Conservation (phyloP, 352 stramenopile genomes). For the Phytophthora brassicae region DNA sequence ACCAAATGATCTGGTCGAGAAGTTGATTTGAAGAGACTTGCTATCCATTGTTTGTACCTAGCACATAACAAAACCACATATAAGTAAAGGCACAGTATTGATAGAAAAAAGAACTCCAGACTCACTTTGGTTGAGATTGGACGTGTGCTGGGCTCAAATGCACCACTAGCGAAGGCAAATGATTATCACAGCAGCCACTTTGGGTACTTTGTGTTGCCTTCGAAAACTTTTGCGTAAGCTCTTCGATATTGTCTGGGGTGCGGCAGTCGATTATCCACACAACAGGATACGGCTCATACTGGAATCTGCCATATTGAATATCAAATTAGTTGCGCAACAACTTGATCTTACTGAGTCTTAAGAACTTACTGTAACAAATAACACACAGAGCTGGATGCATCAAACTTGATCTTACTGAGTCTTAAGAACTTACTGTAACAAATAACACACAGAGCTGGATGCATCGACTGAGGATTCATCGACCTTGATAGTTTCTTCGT, state of each 20-base stretch:
- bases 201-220: neutral
- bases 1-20: constrained; percentile 44
- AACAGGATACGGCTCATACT: constrained; percentile 34
- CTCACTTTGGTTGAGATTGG: constrained; percentile 28
- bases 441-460: constrained; percentile 25
- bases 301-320: constrained; percentile 15
- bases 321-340: neutral
- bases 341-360: neutral
- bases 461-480: too few species aligned
- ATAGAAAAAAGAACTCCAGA: neutral
- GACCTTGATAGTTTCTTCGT: neutral
- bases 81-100: neutral
- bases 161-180: constrained; percentile 51
- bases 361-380: constrained; percentile 31
- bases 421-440: constrained; percentile 24
- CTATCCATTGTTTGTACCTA: constrained; percentile 44
- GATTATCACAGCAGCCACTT: constrained; percentile 22
- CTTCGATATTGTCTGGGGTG: constrained; percentile 27
- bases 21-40: constrained; percentile 6
- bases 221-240: constrained; percentile 28
- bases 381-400: constrained; percentile 15
- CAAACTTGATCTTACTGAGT: neutral
- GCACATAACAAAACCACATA: neutral
- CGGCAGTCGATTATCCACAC: constrained; percentile 68
- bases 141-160: constrained; percentile 52